Evolutionary conservation across 1,139 yeast species (phyloP), one percentile per base, ranked within the genome.

Genomic region (Pichia sp.): DNA sequence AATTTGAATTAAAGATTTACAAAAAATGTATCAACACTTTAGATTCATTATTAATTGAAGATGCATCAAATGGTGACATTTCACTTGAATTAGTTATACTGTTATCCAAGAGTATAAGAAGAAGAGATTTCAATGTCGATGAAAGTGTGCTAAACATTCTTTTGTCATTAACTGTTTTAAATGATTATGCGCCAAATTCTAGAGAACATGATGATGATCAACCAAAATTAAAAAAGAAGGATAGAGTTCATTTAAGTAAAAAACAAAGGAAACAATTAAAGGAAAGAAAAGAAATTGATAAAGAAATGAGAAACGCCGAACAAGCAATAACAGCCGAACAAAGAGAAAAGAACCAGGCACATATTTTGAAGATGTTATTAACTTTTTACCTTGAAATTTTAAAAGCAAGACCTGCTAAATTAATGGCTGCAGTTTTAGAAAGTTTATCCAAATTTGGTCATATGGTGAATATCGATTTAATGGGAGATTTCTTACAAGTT

Each of bases 401-500:
- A 53, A 85, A 79, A 62, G 76, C 75, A 27, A 75, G 80, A 39
- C 76, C 80, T 24, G 77, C 79, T 40, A 77, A 79, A n/a, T 71
- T 93, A 47, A 82, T 89, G 74, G 96, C 95, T 9, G 76, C 93
- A 0, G 95, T 93, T 0, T 72, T 93, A 45, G 98, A 93, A 70
- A 98, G 98, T 7, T 70, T 93, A 49, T 87, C 97, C 2, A 81
- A 81, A 62, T 90, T 85, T 63, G 96, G 98, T 3, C 93, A 85
- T 61, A 83, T 91, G 82, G 91, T 95, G 33, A 93, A 93, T 62
- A 81, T 93, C 46, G 98, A 93, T 56, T 72, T 93, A 46, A 76
- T 93, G 57, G 98, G 98, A 27, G 99, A 93, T 65, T 82, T 93
- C 66, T 73, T 93, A 42, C 95, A 86, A 64, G 96, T 90, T 3